Evolutionary conservation across 129 eudicot genomes (phyloP), one percentile per base, ranked within the genome.

Genomic region (Centella asiatica): DNA sequence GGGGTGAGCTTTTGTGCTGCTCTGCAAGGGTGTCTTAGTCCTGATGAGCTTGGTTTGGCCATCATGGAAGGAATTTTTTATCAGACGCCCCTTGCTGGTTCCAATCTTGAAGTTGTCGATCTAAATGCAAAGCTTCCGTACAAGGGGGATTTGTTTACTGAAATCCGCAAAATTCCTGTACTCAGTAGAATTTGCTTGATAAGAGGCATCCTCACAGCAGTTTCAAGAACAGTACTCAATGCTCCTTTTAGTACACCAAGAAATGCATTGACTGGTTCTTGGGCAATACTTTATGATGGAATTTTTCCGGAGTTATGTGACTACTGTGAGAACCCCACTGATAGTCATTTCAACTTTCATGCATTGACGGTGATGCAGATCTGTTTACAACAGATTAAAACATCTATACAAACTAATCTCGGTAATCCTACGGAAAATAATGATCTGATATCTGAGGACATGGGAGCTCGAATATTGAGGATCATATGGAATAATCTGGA

Each of bases 1-100:
- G 96, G 99, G 25, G 96, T 93, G 68, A 79, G 92, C 62, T 85
- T 93, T 37, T 93, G 86, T 79, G 92, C 92, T 27, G 99, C 99
- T 9, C 71, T 93, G 49, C 99, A 87, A 68, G 96, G 70, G 17
- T 85, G 86, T 54, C 77, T 93, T 22, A 51, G 67, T 64, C 72
- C 87, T 7, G 75, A 93, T 32, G 95, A 93, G 69, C 95, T 87
- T 62, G 99, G 96, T n/a, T 76, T 72, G 72, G 72, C 71, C n/a
- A 70, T 93, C 17, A 76, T 80, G 69, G 80, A 69, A 76, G 92
- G 86, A 57, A 66, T 93, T 4, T 88, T 93, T 69, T 33, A 18
- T 74, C 73, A 62, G 29, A 61, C 49, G 27, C 60, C 63, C 69
- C 53, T 62, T 69, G 61, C 25, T 13, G 69, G 61, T 69, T 44